Conservation (phyloP, 2,329 filamentous ascomycete genomes). For the Beauveria bassiana region DNA sequence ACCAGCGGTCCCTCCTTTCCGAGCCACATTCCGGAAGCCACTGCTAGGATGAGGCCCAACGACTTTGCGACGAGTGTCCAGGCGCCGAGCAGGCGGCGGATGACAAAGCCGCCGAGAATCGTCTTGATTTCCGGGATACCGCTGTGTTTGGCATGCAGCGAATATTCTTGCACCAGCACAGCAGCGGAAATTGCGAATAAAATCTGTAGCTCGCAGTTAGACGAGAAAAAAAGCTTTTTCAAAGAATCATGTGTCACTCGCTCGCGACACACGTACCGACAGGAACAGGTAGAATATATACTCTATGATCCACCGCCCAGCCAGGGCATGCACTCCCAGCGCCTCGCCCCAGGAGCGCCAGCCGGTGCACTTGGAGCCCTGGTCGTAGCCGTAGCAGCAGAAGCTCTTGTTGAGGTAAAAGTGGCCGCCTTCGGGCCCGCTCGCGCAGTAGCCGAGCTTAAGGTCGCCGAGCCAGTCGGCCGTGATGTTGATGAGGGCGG, state of each 20-base stretch:
- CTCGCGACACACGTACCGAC: slow-evolving; percentile 51
- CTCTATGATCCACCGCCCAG: slow-evolving; percentile 73
- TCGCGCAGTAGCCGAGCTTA: slow-evolving; percentile 82
- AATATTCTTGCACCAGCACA: slow-evolving; percentile 74
- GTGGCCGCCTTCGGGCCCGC: slow-evolving; percentile 63
- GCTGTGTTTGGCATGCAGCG: slow-evolving; percentile 83
- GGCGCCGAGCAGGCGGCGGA: slow-evolving; percentile 72
- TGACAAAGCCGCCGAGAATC: slow-evolving; percentile 87
- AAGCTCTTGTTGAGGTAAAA: slow-evolving; percentile 91
- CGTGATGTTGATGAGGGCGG: slow-evolving; percentile 81
- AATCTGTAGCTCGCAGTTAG: slow-evolving; percentile 39
- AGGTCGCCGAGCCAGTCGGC: slow-evolving; percentile 91
- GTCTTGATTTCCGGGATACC: slow-evolving; percentile 98
- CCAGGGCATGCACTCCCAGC: slow-evolving; percentile 55
- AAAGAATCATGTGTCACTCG: no score
- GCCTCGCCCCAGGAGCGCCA: slow-evolving; percentile 83
- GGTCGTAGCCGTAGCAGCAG: slow-evolving; percentile 89
- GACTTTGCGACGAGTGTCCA: slow-evolving; percentile 92
- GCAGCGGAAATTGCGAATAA: slow-evolving; percentile 72
- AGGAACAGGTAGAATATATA: slow-evolving; percentile 83
- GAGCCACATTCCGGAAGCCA: slow-evolving; percentile 91
- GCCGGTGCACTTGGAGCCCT: slow-evolving; percentile 70
- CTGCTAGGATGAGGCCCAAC: slow-evolving; percentile 80
- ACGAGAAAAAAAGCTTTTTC: not conserved
- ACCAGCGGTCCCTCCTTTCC: slow-evolving; percentile 94